phyloP scores from a whole-genome alignment of 106 monocot species.

The Phalaenopsis equestris region DNA sequence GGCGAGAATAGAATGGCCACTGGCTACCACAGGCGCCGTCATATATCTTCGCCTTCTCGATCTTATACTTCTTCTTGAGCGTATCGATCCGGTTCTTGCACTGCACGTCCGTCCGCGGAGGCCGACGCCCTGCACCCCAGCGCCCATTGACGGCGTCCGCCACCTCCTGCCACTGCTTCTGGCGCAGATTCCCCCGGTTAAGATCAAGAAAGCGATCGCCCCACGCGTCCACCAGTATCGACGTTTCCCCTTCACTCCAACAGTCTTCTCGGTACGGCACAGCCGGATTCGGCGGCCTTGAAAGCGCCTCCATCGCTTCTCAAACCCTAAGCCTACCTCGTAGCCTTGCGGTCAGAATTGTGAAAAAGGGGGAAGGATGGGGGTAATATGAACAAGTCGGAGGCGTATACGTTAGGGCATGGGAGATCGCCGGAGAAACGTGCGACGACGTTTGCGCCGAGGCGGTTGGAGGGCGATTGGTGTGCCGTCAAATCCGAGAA shows the following conservation, averaged over 20 bases:
- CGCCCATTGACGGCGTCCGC: constrained; percentile 88
- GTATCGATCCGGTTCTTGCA: constrained; percentile 96
- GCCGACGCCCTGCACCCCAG: constrained; percentile 37
- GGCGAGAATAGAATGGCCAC: constrained; percentile 63
- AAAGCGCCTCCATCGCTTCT: neutral
- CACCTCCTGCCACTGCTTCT: constrained; percentile 93
- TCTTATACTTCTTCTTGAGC: constrained; percentile 90
- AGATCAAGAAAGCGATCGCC: constrained; percentile 75
- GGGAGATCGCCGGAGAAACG: constrained; percentile 8
- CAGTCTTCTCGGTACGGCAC: constrained; percentile 87
- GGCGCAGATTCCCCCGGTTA: constrained; percentile 83
- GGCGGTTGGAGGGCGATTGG: neutral
- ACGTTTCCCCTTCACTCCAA: constrained; percentile 94
- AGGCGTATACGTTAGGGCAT: neutral
- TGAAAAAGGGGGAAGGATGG: neutral
- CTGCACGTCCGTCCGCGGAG: constrained; percentile 71
- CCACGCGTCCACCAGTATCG: constrained; percentile 76
- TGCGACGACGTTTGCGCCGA: constrained; percentile 5
- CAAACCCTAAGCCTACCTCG: constrained; percentile 1
- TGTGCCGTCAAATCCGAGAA: neutral
- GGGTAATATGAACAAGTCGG: neutral
- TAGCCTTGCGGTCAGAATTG: neutral
- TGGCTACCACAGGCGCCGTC: constrained; percentile 20
- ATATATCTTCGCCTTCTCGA: constrained; percentile 44
- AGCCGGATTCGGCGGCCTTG: constrained; percentile 56